Conservation (phyloP, 192 early-diverging fungal species). For the Backusella liffmaniae region DNA sequence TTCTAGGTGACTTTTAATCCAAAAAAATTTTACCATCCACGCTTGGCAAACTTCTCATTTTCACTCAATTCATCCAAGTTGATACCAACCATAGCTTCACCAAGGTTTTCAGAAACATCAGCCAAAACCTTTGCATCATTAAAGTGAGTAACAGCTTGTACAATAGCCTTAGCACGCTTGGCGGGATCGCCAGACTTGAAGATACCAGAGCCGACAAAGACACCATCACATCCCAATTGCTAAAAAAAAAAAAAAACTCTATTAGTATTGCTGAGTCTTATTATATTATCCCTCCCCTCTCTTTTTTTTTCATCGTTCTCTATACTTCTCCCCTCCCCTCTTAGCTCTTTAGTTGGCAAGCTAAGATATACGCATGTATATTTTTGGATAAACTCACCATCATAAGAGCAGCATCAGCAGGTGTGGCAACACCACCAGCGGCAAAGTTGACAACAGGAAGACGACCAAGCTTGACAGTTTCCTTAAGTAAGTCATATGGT, state of each 20-base stretch:
- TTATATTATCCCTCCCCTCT: neutral
- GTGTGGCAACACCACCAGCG: conserved; percentile 95
- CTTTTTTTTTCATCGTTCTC: neutral
- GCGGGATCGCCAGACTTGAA: conserved; percentile 94
- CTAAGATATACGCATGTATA: neutral
- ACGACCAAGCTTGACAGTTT: conserved; percentile 82
- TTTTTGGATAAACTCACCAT: conserved; percentile 55
- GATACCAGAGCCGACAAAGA: conserved; percentile 97
- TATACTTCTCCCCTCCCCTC: neutral
- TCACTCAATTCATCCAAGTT: conserved; percentile 69
- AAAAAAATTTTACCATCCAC: conserved; percentile 20
- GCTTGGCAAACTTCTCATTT: conserved; percentile 22
- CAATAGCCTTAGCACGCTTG: conserved; percentile 90
- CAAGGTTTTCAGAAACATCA: conserved; percentile 85
- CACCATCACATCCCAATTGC: conserved; percentile 97
- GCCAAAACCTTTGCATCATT: conserved; percentile 87
- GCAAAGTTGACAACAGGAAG: conserved; percentile 99
- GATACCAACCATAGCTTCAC: conserved; percentile 98
- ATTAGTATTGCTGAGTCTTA: neutral
- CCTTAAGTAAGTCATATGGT: conserved; percentile 87
- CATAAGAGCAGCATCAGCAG: conserved; percentile 98
- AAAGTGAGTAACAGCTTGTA: conserved; percentile 96
- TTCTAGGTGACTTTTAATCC: neutral
- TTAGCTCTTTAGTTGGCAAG: neutral
- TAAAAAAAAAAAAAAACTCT: neutral